Percentiles rank a stretch among this genome's conserved stretches.
Evolutionary conservation across 2,329 filamentous ascomycete species (phyloP).

Genomic region (Claviceps lovelessii): DNA sequence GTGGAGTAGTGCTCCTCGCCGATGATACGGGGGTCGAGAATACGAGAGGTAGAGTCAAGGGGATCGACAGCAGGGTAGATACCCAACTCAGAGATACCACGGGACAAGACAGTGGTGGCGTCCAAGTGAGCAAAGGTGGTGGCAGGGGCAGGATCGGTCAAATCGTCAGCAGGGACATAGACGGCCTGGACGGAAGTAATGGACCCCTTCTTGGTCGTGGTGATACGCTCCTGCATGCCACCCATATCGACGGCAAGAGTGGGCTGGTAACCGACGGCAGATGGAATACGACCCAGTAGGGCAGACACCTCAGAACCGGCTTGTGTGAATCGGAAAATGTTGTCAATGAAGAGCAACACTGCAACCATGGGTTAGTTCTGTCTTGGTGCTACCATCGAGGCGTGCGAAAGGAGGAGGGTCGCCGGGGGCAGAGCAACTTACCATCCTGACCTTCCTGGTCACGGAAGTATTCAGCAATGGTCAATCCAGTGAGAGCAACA

Average conservation of each 20-base stretch:
- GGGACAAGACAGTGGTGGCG: slow-evolving; percentile 99
- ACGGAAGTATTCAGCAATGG: slow-evolving; percentile 72
- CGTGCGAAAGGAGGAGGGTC: too few relatives aligned
- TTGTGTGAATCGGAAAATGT: slow-evolving; percentile 99
- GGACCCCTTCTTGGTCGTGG: slow-evolving; percentile 97
- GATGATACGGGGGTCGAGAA: slow-evolving; percentile 97
- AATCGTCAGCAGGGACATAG: slow-evolving; percentile 99
- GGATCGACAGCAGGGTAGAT: slow-evolving; percentile 99
- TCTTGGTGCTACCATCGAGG: not conserved
- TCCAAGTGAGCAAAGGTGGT: slow-evolving; percentile 99
- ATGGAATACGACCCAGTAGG: slow-evolving; percentile 97
- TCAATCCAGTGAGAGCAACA: slow-evolving; percentile 89
- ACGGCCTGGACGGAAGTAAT: slow-evolving; percentile 99
- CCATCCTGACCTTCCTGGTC: slow-evolving; percentile 70
- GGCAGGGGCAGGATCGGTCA: slow-evolving; percentile 98
- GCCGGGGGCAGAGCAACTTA: slow-evolving; percentile 25
- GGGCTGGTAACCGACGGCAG: slow-evolving; percentile 99
- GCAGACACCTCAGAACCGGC: slow-evolving; percentile 99
- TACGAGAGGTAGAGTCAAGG: slow-evolving; percentile 98
- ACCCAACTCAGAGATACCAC: slow-evolving; percentile 99
- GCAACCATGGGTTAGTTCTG: not conserved
- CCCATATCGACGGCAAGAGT: slow-evolving; percentile 98
- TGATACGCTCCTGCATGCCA: slow-evolving; percentile 99
- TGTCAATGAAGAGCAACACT: slow-evolving; percentile 99
- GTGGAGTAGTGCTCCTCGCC: slow-evolving; percentile 96